phyloP scores from a whole-genome alignment of 2,329 filamentous ascomycete genomes.

The Claviceps sp. region DNA sequence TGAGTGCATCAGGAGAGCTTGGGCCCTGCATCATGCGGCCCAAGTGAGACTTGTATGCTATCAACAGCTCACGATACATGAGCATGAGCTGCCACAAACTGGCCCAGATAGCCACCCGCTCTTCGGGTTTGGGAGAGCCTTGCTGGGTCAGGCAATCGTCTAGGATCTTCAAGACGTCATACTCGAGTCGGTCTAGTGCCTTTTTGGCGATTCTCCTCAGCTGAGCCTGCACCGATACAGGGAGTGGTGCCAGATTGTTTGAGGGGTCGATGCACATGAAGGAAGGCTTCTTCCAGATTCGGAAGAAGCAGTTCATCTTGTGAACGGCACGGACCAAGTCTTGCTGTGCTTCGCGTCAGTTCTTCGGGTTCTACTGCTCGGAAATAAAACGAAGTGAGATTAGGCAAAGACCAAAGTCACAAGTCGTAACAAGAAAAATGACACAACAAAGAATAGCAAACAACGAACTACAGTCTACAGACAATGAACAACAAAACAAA shows the following conservation, averaged over 20 bases:
- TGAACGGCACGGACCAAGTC: constrained; percentile 30
- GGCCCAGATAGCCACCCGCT: constrained; percentile 32
- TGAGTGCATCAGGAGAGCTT: constrained; percentile 11
- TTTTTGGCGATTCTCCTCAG: constrained; percentile 26
- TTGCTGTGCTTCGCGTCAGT: constrained; percentile 20
- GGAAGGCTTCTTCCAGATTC: constrained; percentile 30
- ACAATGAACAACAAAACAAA: background rate
- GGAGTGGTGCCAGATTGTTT: constrained; percentile 23
- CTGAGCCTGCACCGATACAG: constrained; percentile 27
- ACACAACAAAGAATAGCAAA: background rate
- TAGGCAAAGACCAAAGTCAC: background rate
- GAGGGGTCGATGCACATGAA: constrained; percentile 28
- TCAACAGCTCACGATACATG: constrained; percentile 31
- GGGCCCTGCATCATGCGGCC: constrained; percentile 10
- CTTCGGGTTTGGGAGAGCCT: constrained; percentile 23
- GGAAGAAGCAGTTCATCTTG: constrained; percentile 35
- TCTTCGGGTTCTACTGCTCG: too few species aligned
- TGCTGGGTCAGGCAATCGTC: constrained; percentile 26
- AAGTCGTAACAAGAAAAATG: too few species aligned
- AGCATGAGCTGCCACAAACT: constrained; percentile 37
- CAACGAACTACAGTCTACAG: background rate
- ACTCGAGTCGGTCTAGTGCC: constrained; percentile 23
- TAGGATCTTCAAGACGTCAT: constrained; percentile 26
- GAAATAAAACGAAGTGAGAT: background rate
- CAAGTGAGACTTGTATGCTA: constrained; percentile 17